Base-by-base conservation (phyloP, 176 grass and related monocot genomes). In the Bonia amplexicaulis region DNA sequence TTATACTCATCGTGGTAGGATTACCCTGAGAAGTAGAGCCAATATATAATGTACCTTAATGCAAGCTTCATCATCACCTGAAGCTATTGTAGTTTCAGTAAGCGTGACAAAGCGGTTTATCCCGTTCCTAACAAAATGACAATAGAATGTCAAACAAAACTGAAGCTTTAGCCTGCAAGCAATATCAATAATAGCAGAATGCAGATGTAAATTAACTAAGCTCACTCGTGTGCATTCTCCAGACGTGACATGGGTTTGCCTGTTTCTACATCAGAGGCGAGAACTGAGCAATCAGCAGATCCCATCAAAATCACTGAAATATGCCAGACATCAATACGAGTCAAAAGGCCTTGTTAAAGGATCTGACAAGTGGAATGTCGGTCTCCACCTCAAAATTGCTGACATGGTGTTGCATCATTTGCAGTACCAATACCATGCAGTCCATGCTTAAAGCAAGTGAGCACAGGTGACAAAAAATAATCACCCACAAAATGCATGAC, bases 51-150 rank as follows among this genome's bases (percentile, higher is more conserved):
- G 45, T 47, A 95, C 93, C 95, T 95, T 98, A 64, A 95, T 95
- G 80, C 81, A 98, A 31, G 93, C 89, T 73, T 93, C 93, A 89
- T 98, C 95, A 16, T 98, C 93, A 76, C 95, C 91, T 54, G 95
- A 93, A 78, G 93, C 93, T 74, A 98, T 59, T 31, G 70, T 90
- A 39, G 85, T 92, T 84, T 98, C 95, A 58, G 93, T 93, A 88
- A 98, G 92, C 90, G 85, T 88, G 66, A 95, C 85, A 59, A 98
- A 58, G 65, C 93, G 82, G 80, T 95, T 98, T 67, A 98, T 90
- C 22, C 82, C 75, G 17, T 92, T 79, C 83, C 95, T 95, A 11
- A 62, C 59, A 87, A 82, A 51, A 57, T 22, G 12, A 47, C 45
- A 47, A 12, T 47, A 47, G 45, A 47, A 47, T 47, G 45, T 47